Evolutionary conservation across 2,329 filamentous ascomycete species (phyloP), one percentile per base, ranked within the genome.

Genomic region (Penicillium sp.): DNA sequence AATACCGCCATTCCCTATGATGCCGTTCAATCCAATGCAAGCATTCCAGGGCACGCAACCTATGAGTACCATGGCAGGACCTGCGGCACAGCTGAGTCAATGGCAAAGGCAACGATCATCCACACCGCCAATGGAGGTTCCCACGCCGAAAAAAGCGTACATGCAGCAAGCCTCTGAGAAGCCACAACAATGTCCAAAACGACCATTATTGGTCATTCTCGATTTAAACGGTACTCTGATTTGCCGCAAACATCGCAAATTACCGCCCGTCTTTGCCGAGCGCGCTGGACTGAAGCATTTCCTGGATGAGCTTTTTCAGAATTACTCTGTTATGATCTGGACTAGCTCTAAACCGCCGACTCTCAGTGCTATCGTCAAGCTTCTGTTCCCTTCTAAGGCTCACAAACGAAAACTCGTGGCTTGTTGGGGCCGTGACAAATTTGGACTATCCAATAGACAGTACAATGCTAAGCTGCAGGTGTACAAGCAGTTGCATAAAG

Each of bases 221-320:
- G 94, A 99, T 74, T 83, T 99, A 35, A 99, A 97, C 72, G 94
- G 94, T 59, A 97, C 93, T 0, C 81, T 99, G 1, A 82, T 97
- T 56, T 81, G 84, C 75, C 88, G 94, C 5, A 87, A 85, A 8
- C 79, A 78, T 50, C 77, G 78, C 44, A 70, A 69, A 25, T 67
- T 75, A 1, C 78, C 80, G 3, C 81, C 78, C 9, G 70, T 72
- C 41, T 89, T 92, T 69, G 75, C 85, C 42, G 75, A 81, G 60
- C 88, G 94, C 1, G 89, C 89, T 0, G 81, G 86, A 60, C 82
- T 94, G 1, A 66, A 77, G 2, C 62, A 76, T 0, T 97, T 99
- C 72, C 76, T 97, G 3, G 68, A 81, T 26, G 90, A 92, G 71
- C 83, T 92, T 62, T 81, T 96, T 63, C 75, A 82, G 12, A 86